phyloP scores from a whole-genome alignment of 257 asterid species.

The Ajuga chamaepitys region DNA sequence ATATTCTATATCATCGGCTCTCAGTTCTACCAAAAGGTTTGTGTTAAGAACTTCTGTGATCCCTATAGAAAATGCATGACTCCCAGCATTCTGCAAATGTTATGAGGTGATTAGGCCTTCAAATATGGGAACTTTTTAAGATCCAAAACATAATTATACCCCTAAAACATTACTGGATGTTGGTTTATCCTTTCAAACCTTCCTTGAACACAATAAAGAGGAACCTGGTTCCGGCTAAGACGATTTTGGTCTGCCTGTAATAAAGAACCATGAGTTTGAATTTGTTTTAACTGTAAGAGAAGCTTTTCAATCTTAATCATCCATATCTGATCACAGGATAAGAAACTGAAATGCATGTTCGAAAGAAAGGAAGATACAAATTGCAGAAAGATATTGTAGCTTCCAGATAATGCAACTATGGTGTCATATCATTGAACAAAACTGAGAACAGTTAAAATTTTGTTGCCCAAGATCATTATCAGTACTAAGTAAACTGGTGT shows the following conservation, averaged over 20 bases:
- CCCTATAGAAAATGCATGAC: constrained; percentile 83
- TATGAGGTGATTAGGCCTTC: constrained; percentile 17
- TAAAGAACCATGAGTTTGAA: not conserved
- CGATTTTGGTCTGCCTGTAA: constrained; percentile 89
- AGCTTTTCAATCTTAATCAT: not conserved
- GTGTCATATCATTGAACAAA: not conserved
- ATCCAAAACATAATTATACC: constrained; percentile 13
- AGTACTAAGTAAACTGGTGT: not conserved
- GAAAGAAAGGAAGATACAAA: not conserved
- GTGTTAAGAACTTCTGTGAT: constrained; percentile 88
- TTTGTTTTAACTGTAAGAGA: not conserved
- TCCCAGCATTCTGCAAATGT: constrained; percentile 70
- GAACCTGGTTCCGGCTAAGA: constrained; percentile 79
- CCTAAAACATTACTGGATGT: constrained; percentile 82
- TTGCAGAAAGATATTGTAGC: not conserved
- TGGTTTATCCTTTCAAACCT: constrained; percentile 94
- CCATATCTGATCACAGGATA: not conserved
- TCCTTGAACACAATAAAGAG: constrained; percentile 84
- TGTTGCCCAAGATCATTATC: not conserved
- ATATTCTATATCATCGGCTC: constrained; percentile 91
- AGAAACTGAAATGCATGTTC: not conserved
- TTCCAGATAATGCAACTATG: not conserved
- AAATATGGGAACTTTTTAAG: constrained; percentile 1
- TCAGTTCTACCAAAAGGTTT: constrained; percentile 78
- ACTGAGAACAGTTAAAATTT: not conserved